Conservation (phyloP, 2,329 filamentous ascomycete species). For the Podosphaera xanthii region DNA sequence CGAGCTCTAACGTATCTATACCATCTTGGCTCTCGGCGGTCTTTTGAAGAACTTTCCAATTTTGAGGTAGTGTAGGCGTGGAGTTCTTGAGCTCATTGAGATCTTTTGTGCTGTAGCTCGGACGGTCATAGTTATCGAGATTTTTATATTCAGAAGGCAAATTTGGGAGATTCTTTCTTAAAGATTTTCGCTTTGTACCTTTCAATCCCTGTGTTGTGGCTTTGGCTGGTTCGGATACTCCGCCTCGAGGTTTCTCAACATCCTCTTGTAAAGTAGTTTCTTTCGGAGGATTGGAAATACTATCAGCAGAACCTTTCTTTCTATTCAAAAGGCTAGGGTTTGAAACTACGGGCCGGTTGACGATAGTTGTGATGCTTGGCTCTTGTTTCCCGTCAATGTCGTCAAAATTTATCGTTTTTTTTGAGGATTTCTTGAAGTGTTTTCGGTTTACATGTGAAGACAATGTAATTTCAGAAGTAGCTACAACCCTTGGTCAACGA, state of each 20-base stretch:
- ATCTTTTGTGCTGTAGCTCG: constrained; percentile 69
- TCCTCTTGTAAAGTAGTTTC: constrained; percentile 38
- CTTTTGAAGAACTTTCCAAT: constrained; percentile 23
- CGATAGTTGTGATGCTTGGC: no score
- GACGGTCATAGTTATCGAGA: constrained; percentile 44
- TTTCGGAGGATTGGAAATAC: constrained; percentile 36
- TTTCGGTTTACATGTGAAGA: neutral
- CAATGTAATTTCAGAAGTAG: constrained; percentile 2
- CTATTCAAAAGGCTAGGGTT: constrained; percentile 14
- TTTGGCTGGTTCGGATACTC: neutral
- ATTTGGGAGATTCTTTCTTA: constrained; percentile 27
- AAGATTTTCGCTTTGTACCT: constrained; percentile 20
- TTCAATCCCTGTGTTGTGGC: no score
- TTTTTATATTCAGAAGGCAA: constrained; percentile 12
- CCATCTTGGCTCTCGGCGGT: constrained; percentile 28
- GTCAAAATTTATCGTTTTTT: neutral
- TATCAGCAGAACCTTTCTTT: constrained; percentile 26
- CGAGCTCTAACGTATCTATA: constrained; percentile 35
- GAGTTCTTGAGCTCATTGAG: constrained; percentile 67
- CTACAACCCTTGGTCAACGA: constrained; percentile 11
- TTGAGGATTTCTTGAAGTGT: neutral
- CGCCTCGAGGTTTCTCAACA: constrained; percentile 30
- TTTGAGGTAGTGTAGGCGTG: constrained; percentile 48
- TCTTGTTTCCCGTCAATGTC: neutral
- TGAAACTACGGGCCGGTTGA: no score